Evolutionary conservation across 140 eudicot species (phyloP), one percentile per base, ranked within the genome.

Genomic region (Stevia rebaudiana): DNA sequence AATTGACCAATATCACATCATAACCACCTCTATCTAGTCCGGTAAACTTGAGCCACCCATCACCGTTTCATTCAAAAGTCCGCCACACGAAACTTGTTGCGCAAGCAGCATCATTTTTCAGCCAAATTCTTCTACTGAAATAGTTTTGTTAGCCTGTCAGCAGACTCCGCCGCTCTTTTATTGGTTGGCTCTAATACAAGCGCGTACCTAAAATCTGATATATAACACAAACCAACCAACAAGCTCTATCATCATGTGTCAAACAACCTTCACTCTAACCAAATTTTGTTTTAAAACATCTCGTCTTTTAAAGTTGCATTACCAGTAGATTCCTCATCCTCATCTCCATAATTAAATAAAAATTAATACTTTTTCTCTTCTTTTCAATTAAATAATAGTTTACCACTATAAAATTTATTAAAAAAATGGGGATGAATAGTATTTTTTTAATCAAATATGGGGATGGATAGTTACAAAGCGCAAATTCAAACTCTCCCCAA

Each of bases 161-260:
- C 80, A 72, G 85, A 82, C 28, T 16, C 54, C 17, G 89, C 65
- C 63, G 98, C 98, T 70, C 98, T 77, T 72, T 83, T 92, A 37
- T 92, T 92, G 23, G 87, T 85, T 74, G 98, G 98, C 82, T 92
- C 96, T 25, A 92, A 83, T 59, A 92, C 92, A 44, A 92, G 95
- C 16, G 96, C 96, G 47, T 84, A 72, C 72, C 73, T 74, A 55
- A 92, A 92, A 88, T 92, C 98, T 92, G 98, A 28, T 8, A 61
- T 12, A 39, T 46, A 3, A 11, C 10, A 55, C 62, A 13, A 56
- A 16, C n/a, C 42, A 28, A 31, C 3, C 2, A 28, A 1, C 33
- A 28, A n/a, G 13, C 15, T 30, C 15, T 31, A 10, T 48, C 12
- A 21, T 22, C 6, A 15, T 57, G 13, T 21, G 39, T 42, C 17